phyloP scores from a whole-genome alignment of 768 basidiomycete genomes.

The Leccinellum albellum region DNA sequence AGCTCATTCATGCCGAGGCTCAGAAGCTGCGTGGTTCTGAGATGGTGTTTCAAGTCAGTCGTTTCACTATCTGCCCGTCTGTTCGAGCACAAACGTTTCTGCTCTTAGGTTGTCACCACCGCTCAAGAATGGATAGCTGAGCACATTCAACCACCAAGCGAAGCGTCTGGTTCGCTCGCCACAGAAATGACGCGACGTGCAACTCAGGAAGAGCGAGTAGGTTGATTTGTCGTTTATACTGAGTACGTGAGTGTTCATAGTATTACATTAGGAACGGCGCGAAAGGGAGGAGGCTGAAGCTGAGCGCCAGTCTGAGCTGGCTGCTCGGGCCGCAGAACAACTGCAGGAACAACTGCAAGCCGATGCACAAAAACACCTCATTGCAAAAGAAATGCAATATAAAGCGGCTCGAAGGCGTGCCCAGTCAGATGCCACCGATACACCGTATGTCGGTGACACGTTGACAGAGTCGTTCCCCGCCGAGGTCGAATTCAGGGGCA shows the following conservation, averaged over 20 bases:
- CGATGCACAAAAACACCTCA: slow-evolving; percentile 53
- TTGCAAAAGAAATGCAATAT: slow-evolving; percentile 46
- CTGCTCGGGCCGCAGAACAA: slow-evolving; percentile 51
- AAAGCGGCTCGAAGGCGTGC: slow-evolving; percentile 56
- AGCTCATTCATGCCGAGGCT: slow-evolving; percentile 61
- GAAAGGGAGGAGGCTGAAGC: slow-evolving; percentile 57
- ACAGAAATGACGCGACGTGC: slow-evolving; percentile 76
- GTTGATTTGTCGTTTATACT: slow-evolving; percentile 12
- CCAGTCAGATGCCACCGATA: slow-evolving; percentile 67
- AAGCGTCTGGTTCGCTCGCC: slow-evolving; percentile 68
- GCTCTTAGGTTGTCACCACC: slow-evolving; percentile 58
- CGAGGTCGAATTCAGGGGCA: slow-evolving; percentile 56
- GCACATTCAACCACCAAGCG: slow-evolving; percentile 53
- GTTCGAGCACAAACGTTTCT: background rate
- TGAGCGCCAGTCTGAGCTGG: slow-evolving; percentile 46
- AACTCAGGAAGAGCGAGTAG: slow-evolving; percentile 61
- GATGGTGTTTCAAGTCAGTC: slow-evolving; percentile 72
- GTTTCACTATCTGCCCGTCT: background rate
- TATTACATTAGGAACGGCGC: slow-evolving; percentile 42
- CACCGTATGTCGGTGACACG: slow-evolving; percentile 46
- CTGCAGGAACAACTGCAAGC: slow-evolving; percentile 65
- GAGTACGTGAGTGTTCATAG: background rate
- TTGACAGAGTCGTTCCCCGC: slow-evolving; percentile 58
- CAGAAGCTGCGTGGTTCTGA: slow-evolving; percentile 64
- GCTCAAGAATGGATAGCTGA: slow-evolving; percentile 68